Evolutionary conservation across 257 asterid genomes (phyloP).

Genomic region (Henckelia pumila): DNA sequence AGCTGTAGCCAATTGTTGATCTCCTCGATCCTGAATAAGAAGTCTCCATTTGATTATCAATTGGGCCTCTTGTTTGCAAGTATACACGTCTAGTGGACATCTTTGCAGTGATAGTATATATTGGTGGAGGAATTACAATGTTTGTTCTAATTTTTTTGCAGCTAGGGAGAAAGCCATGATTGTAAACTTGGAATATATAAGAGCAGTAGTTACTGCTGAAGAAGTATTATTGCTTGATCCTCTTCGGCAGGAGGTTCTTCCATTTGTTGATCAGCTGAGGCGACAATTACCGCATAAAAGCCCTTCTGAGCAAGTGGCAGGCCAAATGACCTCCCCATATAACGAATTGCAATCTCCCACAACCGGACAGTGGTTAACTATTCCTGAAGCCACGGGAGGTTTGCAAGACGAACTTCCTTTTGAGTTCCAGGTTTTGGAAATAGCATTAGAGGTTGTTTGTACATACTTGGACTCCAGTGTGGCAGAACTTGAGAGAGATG

Average conservation of each 20-base stretch:
- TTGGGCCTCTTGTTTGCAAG: conserved; percentile 10
- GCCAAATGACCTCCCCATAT: conserved; percentile 40
- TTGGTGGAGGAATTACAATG: neutral
- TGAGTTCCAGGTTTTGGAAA: conserved; percentile 97
- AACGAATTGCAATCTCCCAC: conserved; percentile 50
- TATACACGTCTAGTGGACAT: neutral
- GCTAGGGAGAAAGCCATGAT: conserved; percentile 99
- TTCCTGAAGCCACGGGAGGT: conserved; percentile 70
- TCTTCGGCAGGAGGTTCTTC: conserved; percentile 91
- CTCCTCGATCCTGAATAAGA: neutral
- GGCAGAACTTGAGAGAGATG: conserved; percentile 86
- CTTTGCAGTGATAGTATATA: neutral
- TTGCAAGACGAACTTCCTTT: conserved; percentile 91
- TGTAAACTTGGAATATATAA: conserved; percentile 85
- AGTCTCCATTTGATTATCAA: neutral
- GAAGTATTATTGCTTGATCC: conserved; percentile 95
- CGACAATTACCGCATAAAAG: conserved; percentile 63
- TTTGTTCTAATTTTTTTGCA: conserved; percentile 32
- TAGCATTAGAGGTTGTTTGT: conserved; percentile 93
- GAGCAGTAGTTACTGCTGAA: conserved; percentile 94
- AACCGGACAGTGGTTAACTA: conserved; percentile 56
- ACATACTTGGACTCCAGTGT: conserved; percentile 73
- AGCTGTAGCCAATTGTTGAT: neutral
- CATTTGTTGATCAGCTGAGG: conserved; percentile 94
- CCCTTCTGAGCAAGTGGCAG: conserved; percentile 32